Base-by-base conservation (phyloP, 441 rosid species). In the Pelargonium cotyledonis region DNA sequence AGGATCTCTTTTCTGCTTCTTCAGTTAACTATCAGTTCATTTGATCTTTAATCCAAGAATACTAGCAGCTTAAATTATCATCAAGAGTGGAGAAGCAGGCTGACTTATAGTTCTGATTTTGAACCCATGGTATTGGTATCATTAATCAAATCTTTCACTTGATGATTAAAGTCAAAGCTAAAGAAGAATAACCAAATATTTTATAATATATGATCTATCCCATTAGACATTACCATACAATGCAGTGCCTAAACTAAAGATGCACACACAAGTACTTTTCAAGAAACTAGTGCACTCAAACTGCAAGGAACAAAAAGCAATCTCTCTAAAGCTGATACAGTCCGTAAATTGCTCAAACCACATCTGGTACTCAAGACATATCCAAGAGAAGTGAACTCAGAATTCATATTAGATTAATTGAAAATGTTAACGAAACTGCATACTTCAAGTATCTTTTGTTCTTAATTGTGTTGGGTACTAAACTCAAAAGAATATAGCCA, bases 191-290 rank as follows among this genome's bases (percentile, higher is more conserved):
- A 26, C 31, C 23, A 23, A 23, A 9, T 26, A 60, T 23, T 60
- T 31, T 43, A 60, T 23, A 5, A 21, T 60, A 21, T 60, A 23
- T 21, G 6, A 60, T 60, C 14, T 60, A 60, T 26, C n/a, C 40
- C 40, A 35, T 35, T 35, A 35, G 40, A 35, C 40, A 60, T 60
- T 60, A 60, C 9, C 21, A 10, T 31, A 21, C 4, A 60, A 19
- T 60, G 63, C 15, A 23, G 63, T 57, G 35, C 16, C 64, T 61
- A 61, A 23, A 26, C 38, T 61, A 11, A 26, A 61, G 40, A 61
- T 12, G 40, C 1, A 53, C 19, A 53, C 18, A 5, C 19, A 53
- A 53, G 60, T 15, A 53, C 19, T 49, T 15, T 14, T 49, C 55
- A 4, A 10, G 12, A 26, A 26, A 4, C 65, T 21, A 10, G 65